These are phyloP conservation scores for Solanum dulcamara DNA, from an alignment of 257 asterid species.

Conservation along the genomic window DNA sequence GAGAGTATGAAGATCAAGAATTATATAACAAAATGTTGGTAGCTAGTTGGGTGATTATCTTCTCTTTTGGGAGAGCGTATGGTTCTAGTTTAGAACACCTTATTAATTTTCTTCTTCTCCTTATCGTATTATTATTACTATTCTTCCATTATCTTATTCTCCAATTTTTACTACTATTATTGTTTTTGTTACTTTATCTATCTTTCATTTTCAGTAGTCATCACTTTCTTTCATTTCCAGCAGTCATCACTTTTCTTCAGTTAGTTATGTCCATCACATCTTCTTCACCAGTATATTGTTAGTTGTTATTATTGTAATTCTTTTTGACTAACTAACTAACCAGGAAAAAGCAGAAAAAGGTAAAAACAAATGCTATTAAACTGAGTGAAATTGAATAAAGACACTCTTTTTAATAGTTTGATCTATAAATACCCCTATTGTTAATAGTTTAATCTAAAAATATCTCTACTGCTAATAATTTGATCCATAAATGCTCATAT, in stretches of 20 bases:
- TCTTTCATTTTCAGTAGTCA: neutral
- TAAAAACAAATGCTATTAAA: no score
- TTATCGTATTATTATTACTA: neutral
- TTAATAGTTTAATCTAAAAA: no score
- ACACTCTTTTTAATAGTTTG: no score
- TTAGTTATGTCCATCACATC: neutral
- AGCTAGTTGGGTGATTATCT: neutral
- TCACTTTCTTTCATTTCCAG: neutral
- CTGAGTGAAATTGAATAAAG: no score
- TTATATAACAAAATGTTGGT: neutral
- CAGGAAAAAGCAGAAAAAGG: no score
- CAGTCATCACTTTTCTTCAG: neutral
- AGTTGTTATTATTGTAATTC: no score
- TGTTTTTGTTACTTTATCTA: neutral
- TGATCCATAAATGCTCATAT: no score
- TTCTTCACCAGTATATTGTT: no score
- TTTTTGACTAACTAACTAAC: no score
- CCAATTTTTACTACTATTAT: neutral
- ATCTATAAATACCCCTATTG: no score
- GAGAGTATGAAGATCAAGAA: neutral
- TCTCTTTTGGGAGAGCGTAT: neutral
- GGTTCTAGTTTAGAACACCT: neutral
- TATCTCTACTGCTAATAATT: no score
- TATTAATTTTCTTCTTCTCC: neutral
- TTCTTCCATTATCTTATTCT: neutral